Conservation (phyloP, 164 flowering plant genomes). For the Protea cynaroides region DNA sequence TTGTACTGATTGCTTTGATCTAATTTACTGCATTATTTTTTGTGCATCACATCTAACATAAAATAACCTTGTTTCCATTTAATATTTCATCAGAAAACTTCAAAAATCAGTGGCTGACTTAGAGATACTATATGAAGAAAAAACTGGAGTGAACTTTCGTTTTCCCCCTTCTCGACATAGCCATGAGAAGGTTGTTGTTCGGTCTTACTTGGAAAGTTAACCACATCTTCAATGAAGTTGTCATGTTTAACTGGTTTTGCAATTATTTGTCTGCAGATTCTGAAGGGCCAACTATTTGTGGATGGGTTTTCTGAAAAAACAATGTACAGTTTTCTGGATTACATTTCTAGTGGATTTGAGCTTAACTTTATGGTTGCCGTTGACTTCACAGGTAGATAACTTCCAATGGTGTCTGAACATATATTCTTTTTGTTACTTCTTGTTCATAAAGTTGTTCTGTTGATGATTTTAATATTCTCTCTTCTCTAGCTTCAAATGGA, state of each 20-base stretch:
- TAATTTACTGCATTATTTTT: not conserved
- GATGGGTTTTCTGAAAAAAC: conserved; percentile 55
- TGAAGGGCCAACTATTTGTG: conserved; percentile 76
- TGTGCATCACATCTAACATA: not conserved
- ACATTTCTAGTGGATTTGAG: conserved; percentile 86
- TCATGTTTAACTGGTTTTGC: not conserved
- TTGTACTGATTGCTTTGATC: not conserved
- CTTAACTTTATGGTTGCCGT: conserved; percentile 94
- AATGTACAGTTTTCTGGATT: conserved; percentile 76
- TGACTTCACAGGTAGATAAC: conserved; percentile 77
- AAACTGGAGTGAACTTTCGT: conserved; percentile 46
- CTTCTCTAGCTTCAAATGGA: conserved; percentile 82
- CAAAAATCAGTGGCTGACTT: conserved; percentile 66
- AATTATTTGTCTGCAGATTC: conserved; percentile 32
- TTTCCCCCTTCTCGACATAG: conserved; percentile 33
- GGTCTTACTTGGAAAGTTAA: not conserved
- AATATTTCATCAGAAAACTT: conserved; percentile 42
- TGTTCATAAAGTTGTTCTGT: not conserved
- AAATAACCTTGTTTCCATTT: not conserved
- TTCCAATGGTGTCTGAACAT: not conserved
- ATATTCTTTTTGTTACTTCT: not conserved
- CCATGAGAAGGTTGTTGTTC: conserved; percentile 46
- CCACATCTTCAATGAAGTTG: not conserved
- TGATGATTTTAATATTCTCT: not conserved
- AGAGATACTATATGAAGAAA: conserved; percentile 48